Conservation (phyloP, 495 filamentous ascomycete species). For the Xylaria grammica region DNA sequence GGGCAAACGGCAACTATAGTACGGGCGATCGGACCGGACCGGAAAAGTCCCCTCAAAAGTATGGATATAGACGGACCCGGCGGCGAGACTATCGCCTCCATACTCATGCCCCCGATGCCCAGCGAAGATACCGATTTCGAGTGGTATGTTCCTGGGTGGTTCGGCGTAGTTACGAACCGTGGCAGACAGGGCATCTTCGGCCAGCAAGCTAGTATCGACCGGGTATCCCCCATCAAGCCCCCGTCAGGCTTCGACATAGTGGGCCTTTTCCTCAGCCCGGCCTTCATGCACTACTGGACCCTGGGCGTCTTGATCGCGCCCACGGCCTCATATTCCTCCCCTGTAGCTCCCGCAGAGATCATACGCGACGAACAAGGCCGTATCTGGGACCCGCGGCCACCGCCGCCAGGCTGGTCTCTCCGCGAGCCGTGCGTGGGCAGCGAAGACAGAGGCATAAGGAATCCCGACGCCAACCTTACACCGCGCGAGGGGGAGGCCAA, state of each 20-base stretch:
- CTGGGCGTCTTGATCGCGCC: not conserved
- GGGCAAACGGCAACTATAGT: not conserved
- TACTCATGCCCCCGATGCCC: slow-evolving; percentile 8
- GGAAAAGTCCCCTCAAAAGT: not conserved
- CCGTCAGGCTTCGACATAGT: not conserved
- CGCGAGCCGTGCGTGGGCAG: slow-evolving; percentile 3
- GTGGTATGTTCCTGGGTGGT: slow-evolving; percentile 8
- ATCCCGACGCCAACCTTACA: not conserved
- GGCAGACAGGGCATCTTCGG: slow-evolving; percentile 9
- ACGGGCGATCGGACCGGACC: not conserved
- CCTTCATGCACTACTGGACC: slow-evolving; percentile 12
- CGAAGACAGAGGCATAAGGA: not conserved
- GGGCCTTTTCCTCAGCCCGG: slow-evolving; percentile 4
- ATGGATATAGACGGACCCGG: slow-evolving; percentile 12
- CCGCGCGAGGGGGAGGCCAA: not conserved
- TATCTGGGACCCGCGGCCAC: slow-evolving; percentile 4
- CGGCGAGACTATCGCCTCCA: not conserved
- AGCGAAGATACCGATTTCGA: not conserved
- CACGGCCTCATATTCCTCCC: not conserved
- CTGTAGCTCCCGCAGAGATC: not conserved
- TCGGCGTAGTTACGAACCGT: not conserved
- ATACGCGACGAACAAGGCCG: slow-evolving; percentile 2
- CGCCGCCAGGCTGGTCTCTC: slow-evolving; percentile 1
- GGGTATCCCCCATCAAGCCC: not conserved
- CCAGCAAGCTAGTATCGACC: slow-evolving; percentile 1